phyloP scores from a whole-genome alignment of 306 rosid genomes.

The Inga oerstediana region DNA sequence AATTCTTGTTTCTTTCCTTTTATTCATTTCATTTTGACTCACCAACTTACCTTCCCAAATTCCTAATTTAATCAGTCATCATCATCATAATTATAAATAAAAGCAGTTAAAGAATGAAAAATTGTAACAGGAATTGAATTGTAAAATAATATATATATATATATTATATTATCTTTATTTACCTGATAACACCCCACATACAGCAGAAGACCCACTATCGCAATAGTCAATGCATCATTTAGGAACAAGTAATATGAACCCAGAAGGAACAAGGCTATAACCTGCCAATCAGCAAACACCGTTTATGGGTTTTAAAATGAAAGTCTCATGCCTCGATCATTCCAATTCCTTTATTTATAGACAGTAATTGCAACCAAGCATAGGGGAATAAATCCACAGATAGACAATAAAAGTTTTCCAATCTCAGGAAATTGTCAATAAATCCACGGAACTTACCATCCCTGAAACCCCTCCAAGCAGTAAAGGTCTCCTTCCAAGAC shows the following conservation, averaged over 20 bases:
- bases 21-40: background rate
- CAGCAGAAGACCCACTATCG: constrained; percentile 78
- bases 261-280: constrained; percentile 76
- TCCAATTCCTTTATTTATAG: constrained; percentile 3
- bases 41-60: background rate
- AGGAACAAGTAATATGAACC: constrained; percentile 91
- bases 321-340: constrained; percentile 18
- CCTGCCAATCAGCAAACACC: constrained; percentile 52
- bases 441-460: constrained; percentile 54
- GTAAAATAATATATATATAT: background rate
- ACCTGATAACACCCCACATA: constrained; percentile 99
- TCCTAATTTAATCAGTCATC: background rate
- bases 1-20: background rate
- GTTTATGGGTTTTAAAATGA: background rate
- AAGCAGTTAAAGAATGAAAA: background rate
- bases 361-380: constrained; percentile 18
- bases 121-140: constrained; percentile 18
- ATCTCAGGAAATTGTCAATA: constrained; percentile 18
- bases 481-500: constrained; percentile 94
- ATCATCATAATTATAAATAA: background rate
- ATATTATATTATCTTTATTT: constrained; percentile 1
- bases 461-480: constrained; percentile 94
- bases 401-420: background rate
- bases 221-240: constrained; percentile 55
- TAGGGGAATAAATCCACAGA: background rate